phyloP scores from a whole-genome alignment of 805 yeast genomes.

The Alloascoidea hylecoeti region DNA sequence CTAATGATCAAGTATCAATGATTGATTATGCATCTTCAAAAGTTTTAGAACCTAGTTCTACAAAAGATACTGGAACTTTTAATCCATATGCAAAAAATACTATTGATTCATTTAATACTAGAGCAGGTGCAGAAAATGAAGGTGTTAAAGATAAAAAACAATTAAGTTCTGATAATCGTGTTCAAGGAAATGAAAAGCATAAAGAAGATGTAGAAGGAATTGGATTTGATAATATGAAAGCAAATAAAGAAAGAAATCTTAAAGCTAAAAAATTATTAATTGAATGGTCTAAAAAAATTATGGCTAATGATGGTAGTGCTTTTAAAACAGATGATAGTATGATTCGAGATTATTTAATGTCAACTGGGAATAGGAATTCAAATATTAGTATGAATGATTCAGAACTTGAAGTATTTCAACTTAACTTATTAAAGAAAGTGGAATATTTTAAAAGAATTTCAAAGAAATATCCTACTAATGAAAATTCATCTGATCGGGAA shows the following conservation, averaged over 20 bases:
- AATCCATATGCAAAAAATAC: not conserved
- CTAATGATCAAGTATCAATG: too few relatives aligned
- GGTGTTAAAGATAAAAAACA: conserved; percentile 80
- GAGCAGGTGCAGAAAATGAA: conserved; percentile 77
- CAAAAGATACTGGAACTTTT: not conserved
- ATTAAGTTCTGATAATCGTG: conserved; percentile 70
- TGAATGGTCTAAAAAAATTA: not conserved
- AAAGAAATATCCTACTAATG: conserved; percentile 24
- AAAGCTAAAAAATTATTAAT: not conserved
- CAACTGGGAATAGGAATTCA: not conserved
- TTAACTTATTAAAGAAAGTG: conserved; percentile 59
- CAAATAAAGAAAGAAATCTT: conserved; percentile 5
- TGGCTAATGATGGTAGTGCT: not conserved
- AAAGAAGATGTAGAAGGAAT: conserved; percentile 61
- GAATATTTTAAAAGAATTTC: conserved; percentile 58
- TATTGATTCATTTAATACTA: conserved; percentile 54
- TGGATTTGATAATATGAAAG: conserved; percentile 53
- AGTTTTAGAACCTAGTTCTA: not conserved
- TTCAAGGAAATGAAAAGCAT: conserved; percentile 53
- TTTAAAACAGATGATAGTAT: not conserved
- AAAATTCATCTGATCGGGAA: conserved; percentile 22
- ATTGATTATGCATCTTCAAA: not conserved
- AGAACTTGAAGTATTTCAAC: not conserved
- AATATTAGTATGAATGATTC: not conserved
- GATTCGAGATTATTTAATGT: not conserved